These are phyloP conservation scores for Globisporangium ultimum DNA, from an alignment of 352 stramenopile species.

Conservation along the genomic window DNA sequence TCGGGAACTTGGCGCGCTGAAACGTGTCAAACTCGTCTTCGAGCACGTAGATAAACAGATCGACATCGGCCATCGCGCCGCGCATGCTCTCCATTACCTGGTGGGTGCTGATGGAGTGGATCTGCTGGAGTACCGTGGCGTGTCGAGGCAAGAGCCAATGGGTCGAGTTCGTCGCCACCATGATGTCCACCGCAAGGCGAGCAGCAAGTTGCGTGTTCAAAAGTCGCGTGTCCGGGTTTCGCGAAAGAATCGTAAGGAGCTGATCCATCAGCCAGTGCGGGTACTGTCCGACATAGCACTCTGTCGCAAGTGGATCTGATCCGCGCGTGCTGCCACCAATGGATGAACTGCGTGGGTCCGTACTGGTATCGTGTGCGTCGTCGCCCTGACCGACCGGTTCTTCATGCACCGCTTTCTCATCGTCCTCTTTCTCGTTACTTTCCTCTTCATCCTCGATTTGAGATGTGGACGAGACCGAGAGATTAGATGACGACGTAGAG, in stretches of 20 bases:
- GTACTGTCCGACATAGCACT: constrained; percentile 22
- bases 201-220: constrained; percentile 51
- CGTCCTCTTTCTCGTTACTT: constrained; percentile 1
- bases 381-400: neutral
- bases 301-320: neutral
- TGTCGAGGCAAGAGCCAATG: constrained; percentile 26
- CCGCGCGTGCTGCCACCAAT: neutral
- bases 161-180: constrained; percentile 24
- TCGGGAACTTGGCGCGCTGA: constrained; percentile 41
- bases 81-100: constrained; percentile 83
- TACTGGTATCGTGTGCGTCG: constrained; percentile 2
- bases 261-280: constrained; percentile 53
- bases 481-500: constrained; percentile 20
- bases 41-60: constrained; percentile 79
- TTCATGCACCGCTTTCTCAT: neutral
- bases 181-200: constrained; percentile 54
- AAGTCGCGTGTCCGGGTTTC: constrained; percentile 47
- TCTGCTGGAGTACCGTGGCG: constrained; percentile 32
- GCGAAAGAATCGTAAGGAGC: constrained; percentile 39
- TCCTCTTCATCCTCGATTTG: constrained; percentile 10
- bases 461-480: constrained; percentile 17
- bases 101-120: constrained; percentile 66
- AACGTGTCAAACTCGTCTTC: constrained; percentile 67
- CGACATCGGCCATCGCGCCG: constrained; percentile 72
- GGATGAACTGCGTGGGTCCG: neutral